Evolutionary conservation across 805 yeast genomes (phyloP), one percentile per base, ranked within the genome.

Genomic region (Maudiozyma pseudohumilis): DNA sequence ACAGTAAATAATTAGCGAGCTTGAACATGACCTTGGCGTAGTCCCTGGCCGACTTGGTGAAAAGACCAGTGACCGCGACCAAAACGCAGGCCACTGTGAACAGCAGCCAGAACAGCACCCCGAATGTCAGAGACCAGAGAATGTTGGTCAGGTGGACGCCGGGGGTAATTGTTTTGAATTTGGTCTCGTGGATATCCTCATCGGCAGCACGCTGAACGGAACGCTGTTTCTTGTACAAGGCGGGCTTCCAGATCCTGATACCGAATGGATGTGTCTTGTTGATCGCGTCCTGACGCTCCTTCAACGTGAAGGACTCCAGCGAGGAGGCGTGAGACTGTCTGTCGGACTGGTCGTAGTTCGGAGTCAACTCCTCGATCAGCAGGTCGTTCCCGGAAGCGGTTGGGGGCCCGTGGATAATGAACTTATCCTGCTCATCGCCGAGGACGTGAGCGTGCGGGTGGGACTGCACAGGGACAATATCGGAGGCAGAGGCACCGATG

Each of bases 231-330:
- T 92, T 92, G 63, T 92, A 92, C 39, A 92, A 66, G 2, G 97
- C 96, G 1, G 98, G 98, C 55, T 92, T 92, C 98, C 98, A 92
- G 50, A 92, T 85, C 59, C 95, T 80, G 32, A 92, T 89, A 70
- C 98, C 98, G 53, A 92, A 92, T 0, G 98, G 98, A 65, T 92
- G 98, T 4, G 96, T 87, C 36, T 83, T 78, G 55, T 92, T 92
- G 55, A 92, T 92, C 12, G 98, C 98, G 49, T 84, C 88, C 60
- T 92, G 98, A 46, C 96, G 77, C 48, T 88, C 95, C 42, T 92
- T 70, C 38, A 89, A 68, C 4, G 95, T 92, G 55, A 83, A 80
- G 5, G 95, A 81, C 58, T 89, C 96, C 20, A 74, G 55, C 0
- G 94, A 76, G 1, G 71, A 56, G 1, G 55, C 43, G 1, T 39